Evolutionary conservation across 2,329 filamentous ascomycete genomes (phyloP).

Genomic region (Lachnellula arida): DNA sequence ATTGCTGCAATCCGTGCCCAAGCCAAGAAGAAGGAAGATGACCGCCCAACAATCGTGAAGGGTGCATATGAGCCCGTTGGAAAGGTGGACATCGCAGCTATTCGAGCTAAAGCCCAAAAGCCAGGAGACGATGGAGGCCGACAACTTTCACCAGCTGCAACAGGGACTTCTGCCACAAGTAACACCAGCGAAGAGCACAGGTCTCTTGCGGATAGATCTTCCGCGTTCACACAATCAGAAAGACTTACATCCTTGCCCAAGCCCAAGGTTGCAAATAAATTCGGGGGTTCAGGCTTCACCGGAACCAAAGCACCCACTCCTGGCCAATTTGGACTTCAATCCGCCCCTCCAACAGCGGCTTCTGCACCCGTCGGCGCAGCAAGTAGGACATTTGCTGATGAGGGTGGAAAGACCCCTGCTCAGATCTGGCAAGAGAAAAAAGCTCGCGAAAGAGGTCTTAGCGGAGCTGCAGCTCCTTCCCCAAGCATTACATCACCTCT

Average conservation of each 20-base stretch:
- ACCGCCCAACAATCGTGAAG: slow-evolving; percentile 80
- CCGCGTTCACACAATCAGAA: slow-evolving; percentile 70
- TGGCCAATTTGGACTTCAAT: slow-evolving; percentile 60
- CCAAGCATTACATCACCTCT: slow-evolving; percentile 50
- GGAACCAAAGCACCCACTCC: slow-evolving; percentile 89
- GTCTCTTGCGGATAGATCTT: slow-evolving; percentile 69
- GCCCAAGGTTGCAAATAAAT: slow-evolving; percentile 90
- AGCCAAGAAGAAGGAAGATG: slow-evolving; percentile 65
- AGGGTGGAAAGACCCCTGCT: slow-evolving; percentile 92
- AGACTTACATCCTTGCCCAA: slow-evolving; percentile 85
- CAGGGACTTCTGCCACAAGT: slow-evolving; percentile 34
- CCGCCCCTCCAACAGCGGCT: slow-evolving; percentile 49
- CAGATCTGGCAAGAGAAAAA: slow-evolving; percentile 98
- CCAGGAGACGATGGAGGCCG: slow-evolving; percentile 37
- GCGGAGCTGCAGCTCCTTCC: slow-evolving; percentile 44
- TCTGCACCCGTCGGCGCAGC: slow-evolving; percentile 68
- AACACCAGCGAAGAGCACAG: slow-evolving; percentile 46
- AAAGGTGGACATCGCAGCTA: slow-evolving; percentile 95
- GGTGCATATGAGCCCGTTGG: slow-evolving; percentile 92
- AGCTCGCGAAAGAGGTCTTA: slow-evolving; percentile 65
- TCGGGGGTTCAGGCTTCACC: slow-evolving; percentile 67
- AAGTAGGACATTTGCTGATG: slow-evolving; percentile 88
- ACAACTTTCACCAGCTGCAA: slow-evolving; percentile 40
- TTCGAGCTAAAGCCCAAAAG: slow-evolving; percentile 76
- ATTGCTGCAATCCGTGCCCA: slow-evolving; percentile 83